phyloP scores from a whole-genome alignment of 331 rosid species.

The Cydonia oblonga region DNA sequence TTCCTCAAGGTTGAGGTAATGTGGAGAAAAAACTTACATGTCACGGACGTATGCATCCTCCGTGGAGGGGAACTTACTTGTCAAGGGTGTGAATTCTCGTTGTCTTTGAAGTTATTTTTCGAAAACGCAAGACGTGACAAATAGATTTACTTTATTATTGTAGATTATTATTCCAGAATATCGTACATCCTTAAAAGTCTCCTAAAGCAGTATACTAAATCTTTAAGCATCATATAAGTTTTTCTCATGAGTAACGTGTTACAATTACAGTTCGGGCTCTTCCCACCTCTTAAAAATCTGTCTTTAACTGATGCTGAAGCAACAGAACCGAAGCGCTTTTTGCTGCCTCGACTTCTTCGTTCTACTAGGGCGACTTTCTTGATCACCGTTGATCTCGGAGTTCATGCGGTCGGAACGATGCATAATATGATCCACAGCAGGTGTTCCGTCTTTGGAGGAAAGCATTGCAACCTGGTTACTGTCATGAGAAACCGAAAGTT shows the following conservation, averaged over 20 bases:
- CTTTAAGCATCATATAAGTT: background rate
- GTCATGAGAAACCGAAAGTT: conserved; percentile 22
- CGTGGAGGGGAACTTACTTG: background rate
- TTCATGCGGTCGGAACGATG: conserved; percentile 6
- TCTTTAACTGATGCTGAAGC: conserved; percentile 16
- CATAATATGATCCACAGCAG: conserved; percentile 11
- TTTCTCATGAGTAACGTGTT: background rate
- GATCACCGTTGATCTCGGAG: conserved; percentile 1
- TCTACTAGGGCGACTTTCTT: conserved; percentile 10
- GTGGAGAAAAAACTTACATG: background rate
- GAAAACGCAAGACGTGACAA: background rate
- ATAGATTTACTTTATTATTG: background rate
- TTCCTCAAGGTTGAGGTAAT: background rate
- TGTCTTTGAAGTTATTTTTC: too few relatives aligned
- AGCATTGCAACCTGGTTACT: conserved; percentile 12
- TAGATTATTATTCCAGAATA: background rate
- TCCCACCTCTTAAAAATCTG: background rate
- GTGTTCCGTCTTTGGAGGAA: conserved; percentile 12
- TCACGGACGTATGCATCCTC: background rate
- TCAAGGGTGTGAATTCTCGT: background rate
- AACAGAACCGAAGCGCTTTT: conserved; percentile 23
- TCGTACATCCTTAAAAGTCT: background rate
- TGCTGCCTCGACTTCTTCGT: conserved; percentile 12
- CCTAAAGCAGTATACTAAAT: background rate
- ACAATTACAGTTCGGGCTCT: background rate